phyloP scores from a whole-genome alignment of 2,329 filamentous ascomycete species.

The Raffaelea deltoideospora region DNA sequence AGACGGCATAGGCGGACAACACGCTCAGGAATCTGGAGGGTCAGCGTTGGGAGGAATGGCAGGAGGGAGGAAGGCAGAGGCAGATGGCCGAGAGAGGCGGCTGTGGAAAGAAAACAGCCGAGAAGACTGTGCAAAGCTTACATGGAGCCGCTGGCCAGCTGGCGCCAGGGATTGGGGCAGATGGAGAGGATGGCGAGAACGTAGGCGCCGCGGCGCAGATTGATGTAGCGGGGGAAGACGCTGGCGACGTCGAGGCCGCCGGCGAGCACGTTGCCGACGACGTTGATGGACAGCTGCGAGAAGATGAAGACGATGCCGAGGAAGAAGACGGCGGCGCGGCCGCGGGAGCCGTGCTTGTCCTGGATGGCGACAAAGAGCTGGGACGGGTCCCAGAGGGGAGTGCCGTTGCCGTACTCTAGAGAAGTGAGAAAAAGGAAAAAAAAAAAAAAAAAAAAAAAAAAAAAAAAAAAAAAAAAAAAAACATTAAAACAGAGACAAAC shows the following conservation, averaged over 20 bases:
- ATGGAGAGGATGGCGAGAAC: background rate
- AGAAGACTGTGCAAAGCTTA: background rate
- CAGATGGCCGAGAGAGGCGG: too few relatives aligned
- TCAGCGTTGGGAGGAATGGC: background rate
- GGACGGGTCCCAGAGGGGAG: slow-evolving; percentile 29
- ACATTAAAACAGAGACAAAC: too few relatives aligned
- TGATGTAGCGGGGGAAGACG: slow-evolving; percentile 35
- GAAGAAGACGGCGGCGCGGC: slow-evolving; percentile 29
- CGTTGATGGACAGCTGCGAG: slow-evolving; percentile 28
- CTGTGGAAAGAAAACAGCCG: background rate
- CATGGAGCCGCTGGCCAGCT: background rate
- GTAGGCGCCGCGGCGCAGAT: slow-evolving; percentile 35
- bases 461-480: too few relatives aligned
- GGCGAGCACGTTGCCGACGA: slow-evolving; percentile 31
- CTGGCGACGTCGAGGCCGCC: slow-evolving; percentile 40
- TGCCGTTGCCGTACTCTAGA: slow-evolving; percentile 16
- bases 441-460: too few relatives aligned
- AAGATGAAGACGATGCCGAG: slow-evolving; percentile 26
- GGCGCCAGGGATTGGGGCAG: background rate
- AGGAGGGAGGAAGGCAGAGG: too few relatives aligned
- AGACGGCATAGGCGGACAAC: background rate
- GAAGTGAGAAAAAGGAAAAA: too few relatives aligned
- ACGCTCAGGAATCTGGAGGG: background rate
- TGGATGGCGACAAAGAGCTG: slow-evolving; percentile 22
- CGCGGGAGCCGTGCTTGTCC: slow-evolving; percentile 14